Evolutionary conservation across 2,329 filamentous ascomycete species (phyloP).

Genomic region (Aspergillus chevalieri): DNA sequence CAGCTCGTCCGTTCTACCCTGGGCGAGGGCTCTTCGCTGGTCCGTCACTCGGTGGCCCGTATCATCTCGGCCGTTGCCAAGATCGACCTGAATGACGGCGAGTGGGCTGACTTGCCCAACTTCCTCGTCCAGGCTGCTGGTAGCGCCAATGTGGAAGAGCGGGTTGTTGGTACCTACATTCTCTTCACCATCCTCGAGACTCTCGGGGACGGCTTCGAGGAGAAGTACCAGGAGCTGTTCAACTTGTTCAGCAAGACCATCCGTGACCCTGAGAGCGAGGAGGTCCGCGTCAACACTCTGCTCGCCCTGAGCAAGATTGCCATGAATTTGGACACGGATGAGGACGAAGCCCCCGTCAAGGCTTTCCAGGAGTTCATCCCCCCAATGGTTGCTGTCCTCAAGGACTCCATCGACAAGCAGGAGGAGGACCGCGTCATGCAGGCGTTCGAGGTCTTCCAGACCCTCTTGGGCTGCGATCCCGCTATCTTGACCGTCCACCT

Average conservation of each 20-base stretch:
- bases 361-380: conserved; percentile 77
- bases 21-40: conserved; percentile 67
- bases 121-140: conserved; percentile 73
- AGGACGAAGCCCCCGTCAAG: conserved; percentile 67
- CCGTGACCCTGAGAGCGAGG: conserved; percentile 79
- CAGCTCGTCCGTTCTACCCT: conserved; percentile 79
- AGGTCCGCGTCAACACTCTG: conserved; percentile 92
- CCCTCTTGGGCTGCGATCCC: conserved; percentile 82
- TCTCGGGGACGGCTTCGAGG: conserved; percentile 75
- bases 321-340: conserved; percentile 80
- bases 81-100: conserved; percentile 77
- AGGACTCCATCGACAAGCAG: conserved; percentile 69
- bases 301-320: conserved; percentile 82
- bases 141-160: conserved; percentile 67
- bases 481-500: conserved; percentile 78
- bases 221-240: conserved; percentile 74
- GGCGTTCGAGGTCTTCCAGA: conserved; percentile 95
- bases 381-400: conserved; percentile 81
- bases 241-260: conserved; percentile 80
- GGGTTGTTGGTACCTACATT: conserved; percentile 88
- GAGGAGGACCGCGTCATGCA: conserved; percentile 87
- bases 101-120: conserved; percentile 76
- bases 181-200: conserved; percentile 87
- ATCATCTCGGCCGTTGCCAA: conserved; percentile 82
- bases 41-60: conserved; percentile 80